Conservation (phyloP, 2,329 filamentous ascomycete species). For the Capronia coronata region DNA sequence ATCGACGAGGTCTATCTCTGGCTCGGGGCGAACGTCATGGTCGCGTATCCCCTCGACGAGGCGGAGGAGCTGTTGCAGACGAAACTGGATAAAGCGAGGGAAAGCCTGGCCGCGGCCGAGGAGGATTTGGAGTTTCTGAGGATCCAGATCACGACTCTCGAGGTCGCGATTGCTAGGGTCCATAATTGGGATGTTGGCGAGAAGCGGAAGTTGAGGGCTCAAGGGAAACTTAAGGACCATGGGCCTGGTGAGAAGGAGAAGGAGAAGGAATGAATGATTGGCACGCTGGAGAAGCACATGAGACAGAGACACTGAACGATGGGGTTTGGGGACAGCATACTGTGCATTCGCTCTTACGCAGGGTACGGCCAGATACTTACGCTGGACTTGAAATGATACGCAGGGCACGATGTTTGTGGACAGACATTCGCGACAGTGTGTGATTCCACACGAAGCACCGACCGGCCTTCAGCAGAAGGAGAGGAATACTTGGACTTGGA, state of each 20-base stretch:
- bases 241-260: conserved; percentile 15
- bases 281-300: not conserved
- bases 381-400: no score
- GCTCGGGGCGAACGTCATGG: conserved; percentile 98
- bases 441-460: no score
- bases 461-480: no score
- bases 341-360: no score
- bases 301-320: not conserved
- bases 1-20: conserved; percentile 85
- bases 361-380: no score
- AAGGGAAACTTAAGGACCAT: conserved; percentile 39
- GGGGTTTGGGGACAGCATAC: no score
- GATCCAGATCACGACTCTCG: conserved; percentile 95
- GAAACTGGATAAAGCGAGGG: conserved; percentile 72
- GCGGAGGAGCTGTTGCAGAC: conserved; percentile 70
- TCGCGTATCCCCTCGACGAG: conserved; percentile 85
- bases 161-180: conserved; percentile 92
- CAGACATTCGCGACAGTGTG: no score
- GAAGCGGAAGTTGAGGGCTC: conserved; percentile 74
- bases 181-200: conserved; percentile 99
- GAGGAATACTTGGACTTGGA: no score
- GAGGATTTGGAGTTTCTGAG: conserved; percentile 93
- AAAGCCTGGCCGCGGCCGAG: conserved; percentile 78
- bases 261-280: not conserved
- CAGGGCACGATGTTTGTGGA: no score